Conservation (phyloP, 805 yeast species). For the Lipomyces anomalus region DNA sequence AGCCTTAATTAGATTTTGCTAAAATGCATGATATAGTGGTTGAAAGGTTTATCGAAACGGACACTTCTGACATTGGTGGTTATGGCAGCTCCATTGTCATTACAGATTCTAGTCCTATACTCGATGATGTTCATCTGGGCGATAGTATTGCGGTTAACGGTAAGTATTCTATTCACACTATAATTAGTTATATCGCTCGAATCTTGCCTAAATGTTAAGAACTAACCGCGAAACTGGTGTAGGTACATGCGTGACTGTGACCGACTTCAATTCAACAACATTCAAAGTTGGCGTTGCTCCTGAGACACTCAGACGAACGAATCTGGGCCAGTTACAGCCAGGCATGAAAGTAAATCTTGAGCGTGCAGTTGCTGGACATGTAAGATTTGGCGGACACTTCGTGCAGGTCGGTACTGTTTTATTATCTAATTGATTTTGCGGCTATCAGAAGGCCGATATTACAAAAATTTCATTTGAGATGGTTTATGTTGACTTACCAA, state of each 20-base stretch:
- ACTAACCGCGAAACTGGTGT: not conserved
- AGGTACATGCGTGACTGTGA: constrained; percentile 80
- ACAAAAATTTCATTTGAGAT: not conserved
- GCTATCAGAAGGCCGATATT: not conserved
- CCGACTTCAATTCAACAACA: constrained; percentile 53
- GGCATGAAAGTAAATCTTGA: constrained; percentile 79
- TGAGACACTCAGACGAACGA: constrained; percentile 80
- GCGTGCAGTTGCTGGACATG: constrained; percentile 79
- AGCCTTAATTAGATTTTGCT: constrained; percentile 22
- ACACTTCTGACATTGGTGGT: constrained; percentile 53
- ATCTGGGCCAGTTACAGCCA: constrained; percentile 52
- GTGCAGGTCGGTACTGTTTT: no score
- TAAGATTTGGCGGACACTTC: constrained; percentile 91
- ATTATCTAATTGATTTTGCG: no score
- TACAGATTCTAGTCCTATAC: constrained; percentile 52
- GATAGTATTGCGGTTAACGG: constrained; percentile 92
- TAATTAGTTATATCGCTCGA: not conserved
- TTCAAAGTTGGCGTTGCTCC: constrained; percentile 92
- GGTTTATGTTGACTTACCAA: no score
- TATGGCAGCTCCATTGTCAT: constrained; percentile 70
- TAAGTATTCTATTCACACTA: not conserved
- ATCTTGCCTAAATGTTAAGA: not conserved
- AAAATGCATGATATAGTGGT: constrained; percentile 36
- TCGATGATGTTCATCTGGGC: constrained; percentile 82
- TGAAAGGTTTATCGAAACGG: constrained; percentile 42